Conservation (phyloP, 371 early-diverging fungal species). For the Mortierella sp. region DNA sequence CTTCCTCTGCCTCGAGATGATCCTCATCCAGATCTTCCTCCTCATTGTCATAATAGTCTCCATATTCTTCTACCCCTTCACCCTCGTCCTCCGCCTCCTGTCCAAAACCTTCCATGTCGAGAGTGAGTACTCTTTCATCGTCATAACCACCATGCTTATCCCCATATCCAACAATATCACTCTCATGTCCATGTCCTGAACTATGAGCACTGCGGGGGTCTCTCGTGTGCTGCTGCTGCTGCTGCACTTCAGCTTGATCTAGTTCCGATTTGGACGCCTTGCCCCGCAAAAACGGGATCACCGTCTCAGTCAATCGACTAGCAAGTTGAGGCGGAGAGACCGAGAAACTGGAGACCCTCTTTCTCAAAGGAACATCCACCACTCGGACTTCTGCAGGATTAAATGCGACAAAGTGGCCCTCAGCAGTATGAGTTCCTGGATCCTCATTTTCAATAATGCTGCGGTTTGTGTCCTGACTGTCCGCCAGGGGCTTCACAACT, state of each 20-base stretch:
- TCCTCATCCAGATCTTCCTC: conserved; percentile 4
- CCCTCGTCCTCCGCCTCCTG: conserved; percentile 39
- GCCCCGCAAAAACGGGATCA: conserved; percentile 34
- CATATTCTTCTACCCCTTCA: conserved; percentile 8
- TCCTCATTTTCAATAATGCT: not conserved
- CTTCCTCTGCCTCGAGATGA: conserved; percentile 15
- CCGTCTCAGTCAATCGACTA: conserved; percentile 33
- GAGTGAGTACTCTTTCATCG: no score
- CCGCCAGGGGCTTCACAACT: not conserved
- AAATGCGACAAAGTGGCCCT: not conserved
- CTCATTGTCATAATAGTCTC: conserved; percentile 11
- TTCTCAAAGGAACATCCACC: conserved; percentile 16
- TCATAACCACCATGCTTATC: no score
- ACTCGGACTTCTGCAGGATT: conserved; percentile 1
- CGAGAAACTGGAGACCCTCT: conserved; percentile 23
- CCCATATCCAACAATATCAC: no score
- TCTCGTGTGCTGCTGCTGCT: not conserved
- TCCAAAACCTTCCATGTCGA: no score
- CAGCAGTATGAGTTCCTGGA: conserved; percentile 1
- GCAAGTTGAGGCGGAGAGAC: conserved; percentile 43
- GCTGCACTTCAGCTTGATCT: not conserved
- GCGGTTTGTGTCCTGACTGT: not conserved
- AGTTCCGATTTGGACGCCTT: conserved; percentile 8
- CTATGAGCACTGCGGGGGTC: no score
- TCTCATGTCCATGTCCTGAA: no score